Conservation (phyloP, 768 basidiomycete genomes). For the Lactarius quietus region DNA sequence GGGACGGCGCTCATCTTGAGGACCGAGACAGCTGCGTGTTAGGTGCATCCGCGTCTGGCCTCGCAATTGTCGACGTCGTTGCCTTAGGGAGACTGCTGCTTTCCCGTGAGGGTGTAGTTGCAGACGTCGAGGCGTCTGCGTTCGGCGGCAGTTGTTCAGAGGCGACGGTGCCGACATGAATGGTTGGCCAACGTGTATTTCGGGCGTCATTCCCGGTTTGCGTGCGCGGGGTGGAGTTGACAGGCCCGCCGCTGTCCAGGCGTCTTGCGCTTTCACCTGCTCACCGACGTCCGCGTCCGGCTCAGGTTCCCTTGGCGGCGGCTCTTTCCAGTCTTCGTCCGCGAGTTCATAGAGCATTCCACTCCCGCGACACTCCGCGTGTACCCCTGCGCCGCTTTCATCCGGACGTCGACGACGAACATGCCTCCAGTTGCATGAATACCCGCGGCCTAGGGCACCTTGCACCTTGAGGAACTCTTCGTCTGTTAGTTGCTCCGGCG, state of each 20-base stretch:
- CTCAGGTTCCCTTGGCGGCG: conserved; percentile 9
- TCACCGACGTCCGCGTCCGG: conserved; percentile 34
- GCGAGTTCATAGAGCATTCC: conserved; percentile 78
- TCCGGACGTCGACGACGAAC: conserved; percentile 55
- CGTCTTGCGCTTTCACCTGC: conserved; percentile 25
- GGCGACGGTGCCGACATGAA: conserved; percentile 35
- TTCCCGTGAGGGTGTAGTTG: conserved; percentile 14
- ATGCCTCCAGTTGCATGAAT: conserved; percentile 69
- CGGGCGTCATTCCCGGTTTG: conserved; percentile 12
- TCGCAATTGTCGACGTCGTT: conserved; percentile 25
- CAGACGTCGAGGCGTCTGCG: conserved; percentile 30
- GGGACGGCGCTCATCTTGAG: conserved; percentile 35
- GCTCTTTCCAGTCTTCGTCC: conserved; percentile 64
- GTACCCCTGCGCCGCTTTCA: conserved; percentile 38
- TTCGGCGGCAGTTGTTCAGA: conserved; percentile 34
- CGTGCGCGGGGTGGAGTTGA: conserved; percentile 9
- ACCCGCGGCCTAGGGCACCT: conserved; percentile 63
- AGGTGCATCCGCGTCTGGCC: conserved; percentile 26
- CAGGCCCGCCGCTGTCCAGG: conserved; percentile 11
- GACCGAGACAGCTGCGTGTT: conserved; percentile 38
- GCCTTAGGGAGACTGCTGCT: not conserved
- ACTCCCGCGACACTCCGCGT: conserved; percentile 59
- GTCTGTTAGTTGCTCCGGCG: conserved; percentile 21
- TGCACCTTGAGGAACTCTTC: conserved; percentile 25
- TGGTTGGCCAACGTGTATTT: conserved; percentile 25